Evolutionary conservation across 1,284 basidiomycete species (phyloP).

Genomic region (Pascua guehoae): DNA sequence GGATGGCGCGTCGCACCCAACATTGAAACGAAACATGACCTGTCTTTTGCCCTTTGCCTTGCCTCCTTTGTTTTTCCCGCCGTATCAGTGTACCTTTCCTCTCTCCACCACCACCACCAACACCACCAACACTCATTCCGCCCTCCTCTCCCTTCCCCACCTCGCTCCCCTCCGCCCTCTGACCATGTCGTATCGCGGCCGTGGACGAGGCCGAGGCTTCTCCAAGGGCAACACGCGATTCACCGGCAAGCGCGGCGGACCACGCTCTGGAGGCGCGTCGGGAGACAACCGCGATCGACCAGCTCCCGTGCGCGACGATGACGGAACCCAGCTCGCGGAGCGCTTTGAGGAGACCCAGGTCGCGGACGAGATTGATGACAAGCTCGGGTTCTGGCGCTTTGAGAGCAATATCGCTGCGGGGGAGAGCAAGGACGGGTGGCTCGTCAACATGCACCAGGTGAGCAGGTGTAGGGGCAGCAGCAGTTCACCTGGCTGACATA

Average conservation of each 20-base stretch:
- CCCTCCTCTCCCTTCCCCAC: background rate
- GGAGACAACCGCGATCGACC: conserved; percentile 25
- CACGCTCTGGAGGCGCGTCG: conserved; percentile 9
- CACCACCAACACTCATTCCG: background rate
- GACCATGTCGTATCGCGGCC: conserved; percentile 45
- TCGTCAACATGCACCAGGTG: conserved; percentile 98
- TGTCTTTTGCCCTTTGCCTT: too few relatives aligned
- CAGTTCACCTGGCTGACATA: conserved; percentile 3
- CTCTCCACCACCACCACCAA: too few relatives aligned
- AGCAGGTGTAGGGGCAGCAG: conserved; percentile 36
- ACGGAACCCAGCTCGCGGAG: conserved; percentile 76
- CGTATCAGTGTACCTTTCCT: too few relatives aligned
- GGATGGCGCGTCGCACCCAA: too few relatives aligned
- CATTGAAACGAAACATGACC: too few relatives aligned
- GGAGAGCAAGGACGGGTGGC: conserved; percentile 74
- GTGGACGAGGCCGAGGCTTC: conserved; percentile 54
- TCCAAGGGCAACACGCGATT: conserved; percentile 45
- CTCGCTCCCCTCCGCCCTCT: background rate
- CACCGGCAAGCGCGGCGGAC: conserved; percentile 34
- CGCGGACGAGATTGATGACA: conserved; percentile 86
- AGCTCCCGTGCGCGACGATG: conserved; percentile 70
- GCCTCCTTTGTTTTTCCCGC: background rate
- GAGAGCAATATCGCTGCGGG: conserved; percentile 61
- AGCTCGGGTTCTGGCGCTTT: conserved; percentile 78
- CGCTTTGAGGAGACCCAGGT: conserved; percentile 72